phyloP scores from a whole-genome alignment of 1,139 yeast species.

The Magnusiomyces suaveolens region DNA sequence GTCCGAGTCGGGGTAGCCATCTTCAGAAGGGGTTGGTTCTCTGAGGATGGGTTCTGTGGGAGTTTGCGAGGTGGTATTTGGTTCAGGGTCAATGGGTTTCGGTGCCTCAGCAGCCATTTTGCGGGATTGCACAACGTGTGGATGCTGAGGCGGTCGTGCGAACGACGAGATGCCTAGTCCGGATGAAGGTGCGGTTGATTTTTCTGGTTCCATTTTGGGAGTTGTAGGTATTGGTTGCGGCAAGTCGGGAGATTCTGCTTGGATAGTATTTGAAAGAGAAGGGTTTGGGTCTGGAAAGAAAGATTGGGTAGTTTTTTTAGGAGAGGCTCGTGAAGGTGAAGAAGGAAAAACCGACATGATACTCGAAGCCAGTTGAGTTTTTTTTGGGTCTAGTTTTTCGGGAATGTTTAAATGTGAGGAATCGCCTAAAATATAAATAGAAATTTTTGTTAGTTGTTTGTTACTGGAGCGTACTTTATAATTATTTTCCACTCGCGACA shows the following conservation, averaged over 20 bases:
- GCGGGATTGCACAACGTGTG: no score
- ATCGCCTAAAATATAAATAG: no score
- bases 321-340: background rate
- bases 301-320: no score
- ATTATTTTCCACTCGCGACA: no score
- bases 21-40: background rate
- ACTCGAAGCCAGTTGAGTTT: conserved; percentile 13
- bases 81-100: background rate
- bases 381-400: conserved; percentile 10
- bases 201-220: background rate
- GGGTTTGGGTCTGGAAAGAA: background rate
- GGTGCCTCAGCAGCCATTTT: background rate
- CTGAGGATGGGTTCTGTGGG: background rate
- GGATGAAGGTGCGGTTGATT: background rate
- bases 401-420: background rate
- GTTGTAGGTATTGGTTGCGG: no score
- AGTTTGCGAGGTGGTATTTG: background rate
- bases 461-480: no score
- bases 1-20: conserved; percentile 10
- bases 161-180: no score
- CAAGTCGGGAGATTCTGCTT: background rate
- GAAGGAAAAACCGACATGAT: conserved; percentile 12
- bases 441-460: no score
- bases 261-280: background rate
- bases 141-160: no score